These are phyloP conservation scores for Pichia sporocuriosa DNA, from an alignment of 805 yeast species.

Conservation along the genomic window DNA sequence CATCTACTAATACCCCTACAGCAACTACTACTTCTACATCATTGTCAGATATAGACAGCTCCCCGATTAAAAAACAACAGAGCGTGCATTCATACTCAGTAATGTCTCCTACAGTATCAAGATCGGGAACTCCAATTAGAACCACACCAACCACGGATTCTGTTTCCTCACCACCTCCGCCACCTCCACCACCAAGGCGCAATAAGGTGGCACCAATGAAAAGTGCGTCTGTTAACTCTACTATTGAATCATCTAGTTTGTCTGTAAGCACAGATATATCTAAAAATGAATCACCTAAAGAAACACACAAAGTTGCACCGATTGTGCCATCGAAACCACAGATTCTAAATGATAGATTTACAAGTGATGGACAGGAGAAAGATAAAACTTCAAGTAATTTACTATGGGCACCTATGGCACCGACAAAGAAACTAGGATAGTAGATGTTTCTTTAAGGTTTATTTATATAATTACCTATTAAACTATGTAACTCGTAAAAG, in stretches of 20 bases:
- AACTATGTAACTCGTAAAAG: not conserved
- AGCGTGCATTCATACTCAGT: constrained; percentile 22
- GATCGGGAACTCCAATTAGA: constrained; percentile 18
- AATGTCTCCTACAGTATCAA: constrained; percentile 28
- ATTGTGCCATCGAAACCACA: constrained; percentile 30
- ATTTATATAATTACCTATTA: not conserved
- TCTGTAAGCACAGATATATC: too few relatives aligned
- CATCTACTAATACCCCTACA: not conserved
- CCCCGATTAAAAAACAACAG: too few relatives aligned
- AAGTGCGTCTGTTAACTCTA: not conserved
- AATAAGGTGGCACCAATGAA: not conserved
- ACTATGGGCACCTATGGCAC: constrained; percentile 30
- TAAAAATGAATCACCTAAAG: not conserved
- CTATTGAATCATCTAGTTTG: not conserved
- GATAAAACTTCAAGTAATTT: too few relatives aligned
- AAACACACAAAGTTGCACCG: constrained; percentile 23
- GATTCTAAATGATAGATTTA: constrained; percentile 16
- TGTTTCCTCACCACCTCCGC: constrained; percentile 14
- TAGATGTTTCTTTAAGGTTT: not conserved
- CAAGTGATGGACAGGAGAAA: not conserved
- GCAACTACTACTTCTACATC: not conserved
- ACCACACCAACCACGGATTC: constrained; percentile 12
- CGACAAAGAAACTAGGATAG: constrained; percentile 22
- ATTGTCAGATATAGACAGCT: not conserved
- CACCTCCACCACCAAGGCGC: constrained; percentile 28